A percentile compares a stretch with the other conserved stretches of the same genome.
Conservation (phyloP, 2,329 filamentous ascomycete genomes). For the Scedosporium aurantiacum region DNA sequence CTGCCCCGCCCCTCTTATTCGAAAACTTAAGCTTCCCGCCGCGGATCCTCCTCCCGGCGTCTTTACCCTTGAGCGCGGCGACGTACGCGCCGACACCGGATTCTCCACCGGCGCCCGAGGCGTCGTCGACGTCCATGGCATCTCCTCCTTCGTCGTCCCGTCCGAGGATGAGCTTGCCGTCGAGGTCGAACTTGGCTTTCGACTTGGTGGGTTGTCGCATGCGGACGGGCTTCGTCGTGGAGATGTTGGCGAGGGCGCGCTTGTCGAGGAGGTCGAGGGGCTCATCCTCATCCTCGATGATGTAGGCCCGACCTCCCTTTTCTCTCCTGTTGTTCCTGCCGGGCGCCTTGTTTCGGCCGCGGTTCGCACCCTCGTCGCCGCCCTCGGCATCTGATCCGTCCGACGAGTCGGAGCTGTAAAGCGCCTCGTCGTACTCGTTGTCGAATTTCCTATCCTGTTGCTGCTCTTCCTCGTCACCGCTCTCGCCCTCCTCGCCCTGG, state of each 20-base stretch:
- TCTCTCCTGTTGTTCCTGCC: conserved; percentile 32
- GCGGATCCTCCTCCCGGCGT: conserved; percentile 52
- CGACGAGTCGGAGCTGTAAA: conserved; percentile 70
- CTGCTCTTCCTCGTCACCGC: conserved; percentile 18
- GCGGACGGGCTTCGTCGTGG: conserved; percentile 71
- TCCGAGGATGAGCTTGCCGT: conserved; percentile 72
- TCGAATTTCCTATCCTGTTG: conserved; percentile 48
- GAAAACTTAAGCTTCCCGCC: conserved; percentile 62
- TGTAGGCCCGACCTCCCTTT: conserved; percentile 65
- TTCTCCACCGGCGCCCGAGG: conserved; percentile 38
- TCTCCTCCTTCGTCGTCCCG: conserved; percentile 39
- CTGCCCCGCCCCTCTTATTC: conserved; percentile 42
- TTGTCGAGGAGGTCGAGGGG: conserved; percentile 88
- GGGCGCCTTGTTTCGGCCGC: conserved; percentile 17
- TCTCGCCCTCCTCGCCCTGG: conserved; percentile 36
- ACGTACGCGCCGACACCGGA: conserved; percentile 59
- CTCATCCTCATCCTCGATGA: conserved; percentile 88
- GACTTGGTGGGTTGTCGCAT: conserved; percentile 43
- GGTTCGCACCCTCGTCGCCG: conserved; percentile 40
- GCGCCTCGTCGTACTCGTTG: conserved; percentile 90
- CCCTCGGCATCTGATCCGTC: conserved; percentile 50
- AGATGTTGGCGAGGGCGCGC: conserved; percentile 83
- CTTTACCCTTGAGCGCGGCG: conserved; percentile 56
- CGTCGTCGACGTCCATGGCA: conserved; percentile 54
- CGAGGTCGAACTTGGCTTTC: conserved; percentile 60